Conservation (phyloP, 2,329 filamentous ascomycete genomes). For the Exserohilum turcica region DNA sequence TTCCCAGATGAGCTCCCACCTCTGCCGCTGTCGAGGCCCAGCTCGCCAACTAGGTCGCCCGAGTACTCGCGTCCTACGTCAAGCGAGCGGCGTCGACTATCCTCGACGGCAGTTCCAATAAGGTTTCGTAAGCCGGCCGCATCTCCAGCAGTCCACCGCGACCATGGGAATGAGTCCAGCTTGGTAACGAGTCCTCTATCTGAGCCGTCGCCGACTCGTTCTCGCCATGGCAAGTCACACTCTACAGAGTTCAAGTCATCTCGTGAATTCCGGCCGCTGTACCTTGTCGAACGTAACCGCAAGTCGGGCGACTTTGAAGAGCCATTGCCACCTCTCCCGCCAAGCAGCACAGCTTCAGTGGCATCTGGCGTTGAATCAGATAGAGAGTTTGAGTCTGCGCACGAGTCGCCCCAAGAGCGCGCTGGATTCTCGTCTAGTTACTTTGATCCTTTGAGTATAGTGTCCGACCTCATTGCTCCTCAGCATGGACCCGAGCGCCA, state of each 20-base stretch:
- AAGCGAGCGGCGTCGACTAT: slow-evolving; percentile 31
- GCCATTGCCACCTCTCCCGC: slow-evolving; percentile 58
- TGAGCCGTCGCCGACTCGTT: slow-evolving; percentile 51
- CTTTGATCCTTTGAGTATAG: slow-evolving; percentile 26
- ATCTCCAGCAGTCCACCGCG: slow-evolving; percentile 52
- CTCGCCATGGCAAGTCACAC: slow-evolving; percentile 53
- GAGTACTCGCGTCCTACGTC: slow-evolving; percentile 27
- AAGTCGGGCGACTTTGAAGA: slow-evolving; percentile 44
- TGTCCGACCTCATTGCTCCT: slow-evolving; percentile 25
- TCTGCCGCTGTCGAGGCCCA: slow-evolving; percentile 39
- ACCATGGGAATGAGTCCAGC: slow-evolving; percentile 47
- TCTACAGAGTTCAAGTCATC: slow-evolving; percentile 60
- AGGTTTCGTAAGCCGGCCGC: slow-evolving; percentile 57
- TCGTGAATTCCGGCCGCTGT: slow-evolving; percentile 78
- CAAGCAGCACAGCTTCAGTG: slow-evolving; percentile 50
- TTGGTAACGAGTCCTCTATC: slow-evolving; percentile 25
- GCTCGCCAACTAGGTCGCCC: slow-evolving; percentile 34
- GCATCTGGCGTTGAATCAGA: slow-evolving; percentile 50
- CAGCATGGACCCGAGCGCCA: slow-evolving; percentile 23
- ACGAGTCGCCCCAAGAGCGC: slow-evolving; percentile 45
- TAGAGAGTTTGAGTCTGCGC: slow-evolving; percentile 52
- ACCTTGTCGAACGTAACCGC: slow-evolving; percentile 71
- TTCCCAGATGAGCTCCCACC: slow-evolving; percentile 45
- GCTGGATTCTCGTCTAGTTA: slow-evolving; percentile 30
- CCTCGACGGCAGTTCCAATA: slow-evolving; percentile 60